These are phyloP conservation scores for Coccomyxa subellipsoidea DNA, from an alignment of 163 green algal species.

Conservation along the genomic window DNA sequence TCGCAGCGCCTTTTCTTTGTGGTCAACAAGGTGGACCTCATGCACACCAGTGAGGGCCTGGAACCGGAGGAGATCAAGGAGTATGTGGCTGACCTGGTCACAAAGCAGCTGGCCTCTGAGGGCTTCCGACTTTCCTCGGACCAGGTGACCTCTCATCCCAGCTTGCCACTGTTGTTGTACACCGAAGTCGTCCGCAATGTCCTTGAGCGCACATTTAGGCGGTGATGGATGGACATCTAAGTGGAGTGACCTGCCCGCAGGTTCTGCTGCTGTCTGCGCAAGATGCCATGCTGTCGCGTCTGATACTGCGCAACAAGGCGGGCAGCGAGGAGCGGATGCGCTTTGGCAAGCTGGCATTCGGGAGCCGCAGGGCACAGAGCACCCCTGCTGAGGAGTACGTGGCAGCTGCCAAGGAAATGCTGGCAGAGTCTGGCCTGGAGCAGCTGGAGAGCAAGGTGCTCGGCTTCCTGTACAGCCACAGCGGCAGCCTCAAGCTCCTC, in stretches of 20 bases:
- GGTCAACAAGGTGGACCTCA: conserved; percentile 58
- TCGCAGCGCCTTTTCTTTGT: conserved; percentile 67
- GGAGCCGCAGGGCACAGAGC: conserved; percentile 26
- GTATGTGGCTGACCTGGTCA: conserved; percentile 74
- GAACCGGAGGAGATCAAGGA: conserved; percentile 53
- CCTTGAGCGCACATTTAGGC: background rate
- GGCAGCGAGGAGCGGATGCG: conserved; percentile 26
- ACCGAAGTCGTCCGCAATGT: background rate
- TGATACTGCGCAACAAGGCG: conserved; percentile 51
- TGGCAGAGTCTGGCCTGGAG: conserved; percentile 54
- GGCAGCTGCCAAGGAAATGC: conserved; percentile 46
- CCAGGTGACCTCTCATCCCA: conserved; percentile 33
- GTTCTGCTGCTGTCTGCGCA: conserved; percentile 69
- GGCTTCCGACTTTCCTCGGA: conserved; percentile 64
- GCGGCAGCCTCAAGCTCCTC: conserved; percentile 57
- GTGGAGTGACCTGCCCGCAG: conserved; percentile 25
- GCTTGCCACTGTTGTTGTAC: background rate
- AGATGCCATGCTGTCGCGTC: conserved; percentile 64
- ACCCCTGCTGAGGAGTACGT: background rate
- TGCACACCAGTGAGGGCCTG: conserved; percentile 50
- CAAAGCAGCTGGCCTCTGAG: conserved; percentile 52
- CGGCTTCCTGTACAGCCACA: conserved; percentile 56
- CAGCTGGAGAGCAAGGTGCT: conserved; percentile 69
- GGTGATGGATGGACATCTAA: too few relatives aligned
- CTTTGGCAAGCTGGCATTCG: conserved; percentile 65